These are phyloP conservation scores for Bruguiera hainesii DNA, from an alignment of 441 rosid genomes.

Conservation along the genomic window DNA sequence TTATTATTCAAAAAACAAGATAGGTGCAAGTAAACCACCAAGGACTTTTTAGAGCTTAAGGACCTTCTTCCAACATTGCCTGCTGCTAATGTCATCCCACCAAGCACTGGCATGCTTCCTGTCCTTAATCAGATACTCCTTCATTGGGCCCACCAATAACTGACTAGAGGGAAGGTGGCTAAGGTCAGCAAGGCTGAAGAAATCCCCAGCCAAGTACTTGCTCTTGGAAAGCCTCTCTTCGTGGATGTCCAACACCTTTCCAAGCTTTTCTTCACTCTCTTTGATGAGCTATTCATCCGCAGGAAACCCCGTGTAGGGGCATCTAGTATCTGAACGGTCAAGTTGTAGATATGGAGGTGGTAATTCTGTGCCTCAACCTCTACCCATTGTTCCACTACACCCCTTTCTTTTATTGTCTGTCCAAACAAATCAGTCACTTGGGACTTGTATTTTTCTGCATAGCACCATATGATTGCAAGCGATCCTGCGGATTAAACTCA, in stretches of 20 bases:
- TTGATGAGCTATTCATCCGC: constrained; percentile 45
- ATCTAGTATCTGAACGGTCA: constrained; percentile 43
- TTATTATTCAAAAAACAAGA: too few relatives aligned
- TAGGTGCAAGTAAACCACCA: too few relatives aligned
- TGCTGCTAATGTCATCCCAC: constrained; percentile 65
- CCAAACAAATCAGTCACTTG: constrained; percentile 68
- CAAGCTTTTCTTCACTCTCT: constrained; percentile 59
- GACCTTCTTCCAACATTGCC: constrained; percentile 62
- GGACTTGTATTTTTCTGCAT: constrained; percentile 56
- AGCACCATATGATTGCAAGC: constrained; percentile 61
- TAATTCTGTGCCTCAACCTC: constrained; percentile 54
- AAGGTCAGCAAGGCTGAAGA: constrained; percentile 66
- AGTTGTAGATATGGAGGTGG: constrained; percentile 39
- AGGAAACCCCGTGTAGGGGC: constrained; percentile 37
- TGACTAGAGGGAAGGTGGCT: constrained; percentile 57
- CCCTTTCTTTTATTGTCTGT: constrained; percentile 54
- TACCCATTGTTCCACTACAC: constrained; percentile 65
- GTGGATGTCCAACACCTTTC: constrained; percentile 49
- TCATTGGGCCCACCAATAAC: constrained; percentile 38
- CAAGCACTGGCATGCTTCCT: constrained; percentile 55
- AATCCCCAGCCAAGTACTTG: constrained; percentile 67
- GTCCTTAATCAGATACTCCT: constrained; percentile 27
- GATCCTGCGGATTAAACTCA: constrained; percentile 41
- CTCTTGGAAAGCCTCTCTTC: constrained; percentile 51
- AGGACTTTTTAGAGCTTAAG: constrained; percentile 10